Evolutionary conservation across 495 filamentous ascomycete species (phyloP).

Genomic region (Neurospora cerealis): DNA sequence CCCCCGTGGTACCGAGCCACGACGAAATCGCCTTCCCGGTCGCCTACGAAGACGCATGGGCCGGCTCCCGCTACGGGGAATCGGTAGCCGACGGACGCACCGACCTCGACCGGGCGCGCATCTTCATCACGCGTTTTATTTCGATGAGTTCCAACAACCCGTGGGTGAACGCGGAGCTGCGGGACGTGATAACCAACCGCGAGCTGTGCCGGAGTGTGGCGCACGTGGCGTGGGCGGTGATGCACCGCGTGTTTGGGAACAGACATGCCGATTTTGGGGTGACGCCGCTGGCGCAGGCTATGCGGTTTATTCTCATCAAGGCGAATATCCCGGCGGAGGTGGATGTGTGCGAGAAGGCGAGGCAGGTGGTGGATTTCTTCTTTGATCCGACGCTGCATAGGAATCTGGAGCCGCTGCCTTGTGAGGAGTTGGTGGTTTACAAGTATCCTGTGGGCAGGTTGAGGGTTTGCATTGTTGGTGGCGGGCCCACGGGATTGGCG

Average conservation of each 20-base stretch:
- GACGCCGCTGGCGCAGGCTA: conserved; percentile 24
- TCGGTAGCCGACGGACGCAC: conserved; percentile 1
- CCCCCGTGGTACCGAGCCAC: not conserved
- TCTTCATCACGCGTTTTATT: conserved; percentile 22
- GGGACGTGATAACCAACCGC: conserved; percentile 15
- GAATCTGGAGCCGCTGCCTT: conserved; percentile 17
- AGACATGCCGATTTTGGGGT: conserved; percentile 22
- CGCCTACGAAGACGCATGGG: conserved; percentile 26
- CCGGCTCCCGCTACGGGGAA: conserved; percentile 2
- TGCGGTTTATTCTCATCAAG: conserved; percentile 29
- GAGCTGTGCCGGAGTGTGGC: conserved; percentile 10
- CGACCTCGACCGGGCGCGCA: conserved; percentile 22
- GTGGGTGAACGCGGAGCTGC: conserved; percentile 9
- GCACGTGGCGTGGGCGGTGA: conserved; percentile 18
- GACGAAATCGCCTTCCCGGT: conserved; percentile 19
- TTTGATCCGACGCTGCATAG: conserved; percentile 28
- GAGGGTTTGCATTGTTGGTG: conserved; percentile 23
- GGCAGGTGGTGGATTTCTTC: conserved; percentile 26
- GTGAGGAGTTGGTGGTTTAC: conserved; percentile 16
- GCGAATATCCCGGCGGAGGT: conserved; percentile 14
- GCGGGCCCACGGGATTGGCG: conserved; percentile 25
- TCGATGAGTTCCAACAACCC: conserved; percentile 18
- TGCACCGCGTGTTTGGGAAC: conserved; percentile 19
- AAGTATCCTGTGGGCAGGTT: conserved; percentile 23
- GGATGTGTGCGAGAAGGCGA: conserved; percentile 7